Conservation (phyloP, 148 eudicot genomes). For the Rhododendron mucronatum region DNA sequence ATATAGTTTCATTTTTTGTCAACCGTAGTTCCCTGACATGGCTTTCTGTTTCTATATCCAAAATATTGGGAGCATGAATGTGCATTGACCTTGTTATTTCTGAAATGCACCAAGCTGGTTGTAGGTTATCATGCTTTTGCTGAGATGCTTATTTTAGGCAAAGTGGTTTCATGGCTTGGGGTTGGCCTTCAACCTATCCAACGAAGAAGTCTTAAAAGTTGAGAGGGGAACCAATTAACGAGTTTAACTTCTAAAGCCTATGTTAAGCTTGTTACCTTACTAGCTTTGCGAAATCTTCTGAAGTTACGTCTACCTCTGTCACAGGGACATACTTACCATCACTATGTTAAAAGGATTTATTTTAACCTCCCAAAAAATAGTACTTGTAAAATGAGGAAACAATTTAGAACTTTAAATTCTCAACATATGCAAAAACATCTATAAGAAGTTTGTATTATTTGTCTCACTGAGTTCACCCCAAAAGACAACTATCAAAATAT, state of each 20-base stretch:
- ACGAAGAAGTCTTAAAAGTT: not conserved
- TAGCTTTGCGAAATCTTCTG: not conserved
- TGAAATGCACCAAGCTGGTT: not conserved
- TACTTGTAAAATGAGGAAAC: not conserved
- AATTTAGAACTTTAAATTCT: not conserved
- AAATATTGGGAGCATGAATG: not conserved
- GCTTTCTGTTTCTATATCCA: not conserved
- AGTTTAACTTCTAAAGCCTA: not conserved
- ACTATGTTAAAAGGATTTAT: too few relatives aligned
- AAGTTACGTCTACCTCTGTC: not conserved
- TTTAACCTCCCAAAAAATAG: not conserved
- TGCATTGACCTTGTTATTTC: not conserved
- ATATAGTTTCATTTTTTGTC: not conserved
- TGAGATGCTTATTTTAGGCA: not conserved
- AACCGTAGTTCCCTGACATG: not conserved
- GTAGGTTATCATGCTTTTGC: not conserved
- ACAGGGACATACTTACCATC: not conserved
- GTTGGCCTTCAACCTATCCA: slow-evolving; percentile 1
- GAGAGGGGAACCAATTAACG: not conserved
- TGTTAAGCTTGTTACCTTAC: not conserved
- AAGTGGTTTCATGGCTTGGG: slow-evolving; percentile 4
- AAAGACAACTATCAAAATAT: not conserved
- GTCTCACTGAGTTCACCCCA: too few relatives aligned
- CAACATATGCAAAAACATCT: too few relatives aligned
- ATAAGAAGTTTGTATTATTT: too few relatives aligned